Conservation (phyloP, 257 asterid genomes). For the Solanum pimpinellifolium region DNA sequence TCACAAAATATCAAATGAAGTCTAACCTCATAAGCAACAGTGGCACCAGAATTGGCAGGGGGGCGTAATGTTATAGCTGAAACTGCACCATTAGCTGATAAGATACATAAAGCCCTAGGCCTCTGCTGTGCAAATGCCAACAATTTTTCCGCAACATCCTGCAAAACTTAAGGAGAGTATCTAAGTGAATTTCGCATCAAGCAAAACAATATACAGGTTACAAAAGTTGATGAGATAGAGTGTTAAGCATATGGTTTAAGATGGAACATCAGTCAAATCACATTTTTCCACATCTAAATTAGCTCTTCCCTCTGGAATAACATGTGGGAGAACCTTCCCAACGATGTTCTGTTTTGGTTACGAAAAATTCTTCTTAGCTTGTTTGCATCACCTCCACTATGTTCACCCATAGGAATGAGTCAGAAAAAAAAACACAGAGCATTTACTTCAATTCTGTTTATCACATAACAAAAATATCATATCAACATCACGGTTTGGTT, state of each 20-base stretch:
- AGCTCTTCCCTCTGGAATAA: not conserved
- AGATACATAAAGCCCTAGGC: slow-evolving; percentile 83
- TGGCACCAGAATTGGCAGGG: slow-evolving; percentile 49
- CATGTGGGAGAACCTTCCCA: not conserved
- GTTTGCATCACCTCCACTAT: not conserved
- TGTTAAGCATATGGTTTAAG: not conserved
- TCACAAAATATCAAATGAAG: not conserved
- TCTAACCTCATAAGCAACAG: slow-evolving; percentile 77
- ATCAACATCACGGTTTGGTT: not conserved
- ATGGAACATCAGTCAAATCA: not conserved
- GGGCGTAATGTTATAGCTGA: slow-evolving; percentile 69
- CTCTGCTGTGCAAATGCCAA: slow-evolving; percentile 89
- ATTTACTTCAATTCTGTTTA: not conserved
- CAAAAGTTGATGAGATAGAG: not conserved
- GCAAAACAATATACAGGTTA: not conserved
- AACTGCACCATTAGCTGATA: slow-evolving; percentile 82
- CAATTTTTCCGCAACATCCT: slow-evolving; percentile 87
- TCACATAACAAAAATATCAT: not conserved
- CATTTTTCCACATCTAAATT: not conserved
- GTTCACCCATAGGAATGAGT: not conserved
- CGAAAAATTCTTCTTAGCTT: not conserved
- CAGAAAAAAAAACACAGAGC: not conserved
- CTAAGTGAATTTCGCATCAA: not conserved
- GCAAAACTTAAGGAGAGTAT: not conserved
- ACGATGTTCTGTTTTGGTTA: not conserved